Percentiles rank a stretch among this genome's conserved stretches.
These are phyloP conservation scores for Wallemia mellicola DNA, from an alignment of 1,284 basidiomycete species.

Conservation along the genomic window DNA sequence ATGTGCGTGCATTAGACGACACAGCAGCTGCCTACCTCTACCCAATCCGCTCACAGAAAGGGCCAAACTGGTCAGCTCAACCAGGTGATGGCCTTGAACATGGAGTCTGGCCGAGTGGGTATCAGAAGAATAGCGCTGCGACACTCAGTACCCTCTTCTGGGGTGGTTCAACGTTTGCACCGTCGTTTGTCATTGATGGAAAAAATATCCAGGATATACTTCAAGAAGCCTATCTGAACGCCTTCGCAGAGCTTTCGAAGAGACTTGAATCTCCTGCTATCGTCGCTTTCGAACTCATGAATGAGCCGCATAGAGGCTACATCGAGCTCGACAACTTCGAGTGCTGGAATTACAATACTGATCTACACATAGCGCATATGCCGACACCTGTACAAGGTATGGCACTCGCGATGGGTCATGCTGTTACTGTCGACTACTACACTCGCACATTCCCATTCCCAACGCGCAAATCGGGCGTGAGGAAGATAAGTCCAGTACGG, in stretches of 20 bases:
- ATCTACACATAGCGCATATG: conserved; percentile 16
- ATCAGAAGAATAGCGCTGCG: conserved; percentile 11
- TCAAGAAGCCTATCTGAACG: conserved; percentile 15
- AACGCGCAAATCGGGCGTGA: conserved; percentile 4
- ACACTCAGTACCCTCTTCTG: conserved; percentile 20
- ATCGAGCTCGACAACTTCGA: conserved; percentile 16
- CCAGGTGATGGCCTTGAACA: conserved; percentile 1
- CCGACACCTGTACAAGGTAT: conserved; percentile 13
- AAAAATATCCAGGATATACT: conserved; percentile 14
- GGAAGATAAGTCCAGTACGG: conserved; percentile 6
- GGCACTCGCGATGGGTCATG: conserved; percentile 10
- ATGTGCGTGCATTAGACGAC: conserved; percentile 7
- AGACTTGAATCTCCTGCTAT: conserved; percentile 12
- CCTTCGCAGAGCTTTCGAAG: conserved; percentile 15
- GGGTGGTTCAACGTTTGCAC: conserved; percentile 14
- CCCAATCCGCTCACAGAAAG: conserved; percentile 7
- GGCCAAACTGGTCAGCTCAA: conserved; percentile 9
- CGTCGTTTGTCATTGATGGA: conserved; percentile 8
- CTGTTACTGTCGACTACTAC: conserved; percentile 9
- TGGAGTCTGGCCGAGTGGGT: conserved; percentile 7
- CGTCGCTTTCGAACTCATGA: conserved; percentile 18
- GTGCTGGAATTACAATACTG: conserved; percentile 16
- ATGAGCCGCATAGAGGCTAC: conserved; percentile 19
- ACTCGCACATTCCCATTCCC: conserved; percentile 9
- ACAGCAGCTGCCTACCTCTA: conserved; percentile 10